Conservation (phyloP, 2,329 filamentous ascomycete genomes). For the Fusarium miscanthi region DNA sequence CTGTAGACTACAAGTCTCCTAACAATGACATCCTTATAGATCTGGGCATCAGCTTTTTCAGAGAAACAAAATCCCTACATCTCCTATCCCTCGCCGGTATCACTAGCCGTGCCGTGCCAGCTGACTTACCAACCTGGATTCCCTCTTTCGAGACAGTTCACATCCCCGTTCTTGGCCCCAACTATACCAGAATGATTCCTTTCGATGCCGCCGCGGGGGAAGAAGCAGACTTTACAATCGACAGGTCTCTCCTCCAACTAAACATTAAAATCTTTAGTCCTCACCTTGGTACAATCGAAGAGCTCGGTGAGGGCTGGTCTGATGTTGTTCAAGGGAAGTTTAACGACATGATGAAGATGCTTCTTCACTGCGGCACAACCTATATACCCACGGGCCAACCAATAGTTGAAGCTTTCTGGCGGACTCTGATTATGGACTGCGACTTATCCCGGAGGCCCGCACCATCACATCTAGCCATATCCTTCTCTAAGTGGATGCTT, state of each 20-base stretch:
- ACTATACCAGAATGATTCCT: neutral
- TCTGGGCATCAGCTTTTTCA: conserved; percentile 21
- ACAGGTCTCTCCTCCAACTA: neutral
- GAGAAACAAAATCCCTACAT: conserved; percentile 32
- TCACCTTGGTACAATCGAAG: neutral
- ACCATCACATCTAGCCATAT: neutral
- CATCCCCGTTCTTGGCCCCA: conserved; percentile 23
- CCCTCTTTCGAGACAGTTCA: conserved; percentile 37
- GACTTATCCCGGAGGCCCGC: neutral
- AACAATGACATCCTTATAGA: conserved; percentile 30
- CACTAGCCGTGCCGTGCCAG: conserved; percentile 14
- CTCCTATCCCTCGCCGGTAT: conserved; percentile 37
- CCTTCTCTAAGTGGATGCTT: neutral
- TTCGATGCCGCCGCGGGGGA: neutral
- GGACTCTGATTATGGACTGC: neutral
- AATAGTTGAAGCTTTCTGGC: neutral
- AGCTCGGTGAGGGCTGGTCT: neutral
- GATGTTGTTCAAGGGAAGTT: neutral
- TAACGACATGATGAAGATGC: neutral
- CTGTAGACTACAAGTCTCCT: conserved; percentile 33
- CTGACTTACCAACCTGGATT: conserved; percentile 34
- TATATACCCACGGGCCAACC: neutral
- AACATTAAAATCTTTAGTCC: neutral
- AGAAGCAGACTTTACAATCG: neutral
- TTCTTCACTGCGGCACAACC: neutral